Evolutionary conservation across 345 rosid genomes (phyloP), one percentile per base, ranked within the genome.

Genomic region (Linum lewisii): DNA sequence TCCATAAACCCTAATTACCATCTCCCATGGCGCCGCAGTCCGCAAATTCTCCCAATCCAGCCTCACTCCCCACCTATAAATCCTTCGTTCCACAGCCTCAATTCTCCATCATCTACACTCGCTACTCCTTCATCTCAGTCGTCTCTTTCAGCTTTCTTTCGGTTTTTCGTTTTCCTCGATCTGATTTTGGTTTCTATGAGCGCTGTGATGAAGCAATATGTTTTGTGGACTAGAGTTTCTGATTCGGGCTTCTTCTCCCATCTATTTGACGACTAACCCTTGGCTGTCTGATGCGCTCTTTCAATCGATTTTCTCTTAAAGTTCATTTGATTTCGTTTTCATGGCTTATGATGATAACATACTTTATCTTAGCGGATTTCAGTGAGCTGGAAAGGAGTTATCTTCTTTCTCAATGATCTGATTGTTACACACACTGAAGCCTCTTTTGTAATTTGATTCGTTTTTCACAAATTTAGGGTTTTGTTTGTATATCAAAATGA

Each of bases 381-480:
- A 86, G 88, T 84, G 96, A 88, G 99, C 72, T 42, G 16, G 16
- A 42, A 42, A 74, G 34, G 32, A 26, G 32, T 26, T 26, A 2
- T 26, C 32, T 60, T 54, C 61, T 20, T n/a, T 52, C 63, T 77
- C 98, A 56, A 75, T 84, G 96, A 92, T 82, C 95, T 86, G 89
- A 88, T 74, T 91, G 98, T 92, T 92, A 88, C 98, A 92, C 98
- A 92, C 96, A 81, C 98, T 86, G 99, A 88, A 74, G 97, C 96
- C 80, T 8, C 34, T 8, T 29, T 32, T 42, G 16, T 7, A 42
- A 18, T 51, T 14, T 1, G 0, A 10, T 0, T 5, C 18, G 4
- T 50, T 24, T 15, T 13, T 24, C 2, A 21, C 16, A 23, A 50
- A 1, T 21, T 20, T 29, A 18, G 7, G 0, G 20, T 54, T 47